These are phyloP conservation scores for Rhododendron henanense DNA, from an alignment of 148 eudicot genomes.

Conservation along the genomic window DNA sequence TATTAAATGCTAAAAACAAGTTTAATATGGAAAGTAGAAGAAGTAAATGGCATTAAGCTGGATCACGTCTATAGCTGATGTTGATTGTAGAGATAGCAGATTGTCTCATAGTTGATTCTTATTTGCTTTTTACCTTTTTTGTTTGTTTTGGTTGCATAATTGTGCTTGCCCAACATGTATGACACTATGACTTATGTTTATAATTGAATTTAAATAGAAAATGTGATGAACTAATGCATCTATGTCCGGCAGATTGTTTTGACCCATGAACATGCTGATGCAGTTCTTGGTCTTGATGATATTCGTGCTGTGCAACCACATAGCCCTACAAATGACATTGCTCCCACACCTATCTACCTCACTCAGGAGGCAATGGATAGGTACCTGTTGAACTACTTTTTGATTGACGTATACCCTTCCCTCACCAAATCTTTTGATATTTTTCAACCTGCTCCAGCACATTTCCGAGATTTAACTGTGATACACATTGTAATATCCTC, in stretches of 20 bases:
- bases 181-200: too few species aligned
- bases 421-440: not conserved
- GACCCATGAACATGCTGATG: conserved; percentile 99
- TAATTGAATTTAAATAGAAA: too few species aligned
- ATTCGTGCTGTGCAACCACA: conserved; percentile 83
- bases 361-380: conserved; percentile 72
- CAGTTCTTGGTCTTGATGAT: conserved; percentile 93
- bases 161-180: too few species aligned
- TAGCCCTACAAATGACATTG: conserved; percentile 81
- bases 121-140: not conserved
- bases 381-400: conserved; percentile 27
- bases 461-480: not conserved
- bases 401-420: not conserved
- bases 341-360: conserved; percentile 83
- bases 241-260: conserved; percentile 63
- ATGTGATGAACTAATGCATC: not conserved
- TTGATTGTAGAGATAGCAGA: not conserved
- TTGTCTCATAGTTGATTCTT: not conserved
- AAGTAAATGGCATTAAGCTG: not conserved
- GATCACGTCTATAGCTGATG: too few species aligned
- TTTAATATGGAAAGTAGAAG: not conserved
- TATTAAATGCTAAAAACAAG: not conserved
- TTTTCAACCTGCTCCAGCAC: not conserved
- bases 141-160: too few species aligned
- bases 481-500: not conserved